Base-by-base conservation (phyloP, 2,329 filamentous ascomycete species). In the Sporothrix phasma region DNA sequence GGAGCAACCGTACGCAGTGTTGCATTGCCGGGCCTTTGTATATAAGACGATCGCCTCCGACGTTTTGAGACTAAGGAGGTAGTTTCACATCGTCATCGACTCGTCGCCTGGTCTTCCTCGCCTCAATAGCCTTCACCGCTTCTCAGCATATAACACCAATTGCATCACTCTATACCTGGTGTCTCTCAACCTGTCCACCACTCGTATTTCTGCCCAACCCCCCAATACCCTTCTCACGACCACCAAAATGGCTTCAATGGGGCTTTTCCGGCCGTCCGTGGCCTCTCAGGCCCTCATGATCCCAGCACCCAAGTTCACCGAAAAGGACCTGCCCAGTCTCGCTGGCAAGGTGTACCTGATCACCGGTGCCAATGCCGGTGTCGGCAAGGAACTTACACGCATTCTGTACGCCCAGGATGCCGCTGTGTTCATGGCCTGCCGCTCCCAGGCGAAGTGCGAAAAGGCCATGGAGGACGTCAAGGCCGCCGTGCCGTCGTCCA, bases 401-500 rank as follows among this genome's bases (percentile, higher is more conserved):
- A 76, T 84, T 5, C 74, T 85, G 13, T 84, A 84, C 69, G 68
- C 71, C 3, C 75, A 75, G 29, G 78, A 81, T 61, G 81, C 73
- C 61, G 81, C 74, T 11, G 77, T 84, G 45, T 84, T 82, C 69
- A 69, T 83, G 58, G 79, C 79, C 3, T 77, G 76, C 3, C 79
- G 81, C 46, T 77, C 74, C 3, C 67, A 72, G 47, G 68, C 73
- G 17, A 79, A 79, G 67, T 77, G 74, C 39, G 69, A 74, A 3
- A 63, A 66, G 0, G 78, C 79, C 24, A 79, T 84, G 49, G 69
- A 72, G 5, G 66, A 69, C 11, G 78, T 83, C 67, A 70, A 74
- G 53, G 39, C 61, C 0, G 46, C 63, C 15, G 29, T 7, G 19
- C 62, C 67, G 8, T 31, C 66, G 17, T 67, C 70, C 15, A 70